Base-by-base conservation (phyloP, 2,329 filamentous ascomycete genomes). In the Trichoderma koningiopsis region DNA sequence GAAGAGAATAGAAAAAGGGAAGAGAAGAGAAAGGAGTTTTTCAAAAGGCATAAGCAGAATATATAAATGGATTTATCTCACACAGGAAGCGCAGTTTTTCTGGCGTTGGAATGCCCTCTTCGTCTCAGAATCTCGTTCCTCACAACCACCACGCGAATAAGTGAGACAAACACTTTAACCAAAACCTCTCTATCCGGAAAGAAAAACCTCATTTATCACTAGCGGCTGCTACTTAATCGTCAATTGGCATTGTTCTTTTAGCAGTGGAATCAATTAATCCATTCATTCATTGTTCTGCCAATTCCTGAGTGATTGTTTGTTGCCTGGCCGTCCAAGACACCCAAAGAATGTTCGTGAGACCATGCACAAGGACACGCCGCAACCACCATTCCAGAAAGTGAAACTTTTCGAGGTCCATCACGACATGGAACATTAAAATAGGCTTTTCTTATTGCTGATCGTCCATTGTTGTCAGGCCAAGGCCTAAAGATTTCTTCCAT, bases 331-430 rank as follows among this genome's bases (percentile, higher is more conserved):
- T 35, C 63, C 49, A 27, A 64, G 49, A 64, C 61, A 64, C 5
- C 35, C 35, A 24, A 64, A 49, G 24, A 43, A 49, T 40, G 47
- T 19, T 19, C 40, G 24, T 61, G 14, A 14, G 55, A 40, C 14
- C 31, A 40, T 11, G 27, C 22, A 55, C 52, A 57, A 16, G 27
- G 55, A 52, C 62, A 31, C 35, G 55, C 43, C 60, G 31, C 22
- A 52, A 33, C 33, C 31, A 14, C 8, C 68, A 69, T 69, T 69
- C 68, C 68, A 66, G 19, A 37, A 19, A 4, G 24, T 61, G 59
- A 69, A 47, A 69, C 68, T 16, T 55, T 55, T 27, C 8, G 13
- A 10, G 10, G 19, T 16, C 14, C 4, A 19, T 35, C 13, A 47
- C 24, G 57, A 37, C 16, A 43, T 16, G 22, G 11, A 24, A 53